Conservation (phyloP, 2,329 filamentous ascomycete genomes). For the Diaporthe eres region DNA sequence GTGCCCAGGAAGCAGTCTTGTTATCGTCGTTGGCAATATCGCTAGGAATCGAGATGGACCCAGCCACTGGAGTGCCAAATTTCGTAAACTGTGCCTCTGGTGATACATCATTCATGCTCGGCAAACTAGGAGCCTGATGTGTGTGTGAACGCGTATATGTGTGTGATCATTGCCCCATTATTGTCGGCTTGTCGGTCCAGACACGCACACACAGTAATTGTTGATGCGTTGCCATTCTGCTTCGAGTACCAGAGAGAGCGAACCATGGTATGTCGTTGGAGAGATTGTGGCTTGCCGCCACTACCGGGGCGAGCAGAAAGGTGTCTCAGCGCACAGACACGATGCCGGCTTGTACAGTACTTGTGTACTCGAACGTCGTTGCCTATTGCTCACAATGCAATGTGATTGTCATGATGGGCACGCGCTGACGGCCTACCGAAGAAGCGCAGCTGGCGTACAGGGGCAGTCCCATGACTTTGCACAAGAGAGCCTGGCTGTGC, state of each 20-base stretch:
- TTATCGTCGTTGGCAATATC: constrained; percentile 5
- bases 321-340: constrained; percentile 26
- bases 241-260: constrained; percentile 10
- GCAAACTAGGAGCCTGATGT: not conserved
- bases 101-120: constrained; percentile 5
- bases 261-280: constrained; percentile 30
- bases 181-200: constrained; percentile 21
- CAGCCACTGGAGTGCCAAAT: constrained; percentile 27
- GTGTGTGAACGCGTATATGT: not conserved
- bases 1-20: constrained; percentile 23
- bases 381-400: constrained; percentile 20
- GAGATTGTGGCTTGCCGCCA: constrained; percentile 30
- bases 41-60: constrained; percentile 17
- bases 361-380: not conserved
- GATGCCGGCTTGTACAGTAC: constrained; percentile 2
- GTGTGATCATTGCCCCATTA: constrained; percentile 25
- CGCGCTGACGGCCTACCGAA: constrained; percentile 13
- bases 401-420: constrained; percentile 27
- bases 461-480: constrained; percentile 23
- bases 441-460: constrained; percentile 1
- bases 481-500: constrained; percentile 20
- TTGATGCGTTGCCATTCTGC: constrained; percentile 19
- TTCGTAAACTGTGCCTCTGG: constrained; percentile 6
- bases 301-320: constrained; percentile 20
- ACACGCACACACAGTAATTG: not conserved